phyloP scores from a whole-genome alignment of 345 rosid genomes.

The Eucalyptus viminalis region DNA sequence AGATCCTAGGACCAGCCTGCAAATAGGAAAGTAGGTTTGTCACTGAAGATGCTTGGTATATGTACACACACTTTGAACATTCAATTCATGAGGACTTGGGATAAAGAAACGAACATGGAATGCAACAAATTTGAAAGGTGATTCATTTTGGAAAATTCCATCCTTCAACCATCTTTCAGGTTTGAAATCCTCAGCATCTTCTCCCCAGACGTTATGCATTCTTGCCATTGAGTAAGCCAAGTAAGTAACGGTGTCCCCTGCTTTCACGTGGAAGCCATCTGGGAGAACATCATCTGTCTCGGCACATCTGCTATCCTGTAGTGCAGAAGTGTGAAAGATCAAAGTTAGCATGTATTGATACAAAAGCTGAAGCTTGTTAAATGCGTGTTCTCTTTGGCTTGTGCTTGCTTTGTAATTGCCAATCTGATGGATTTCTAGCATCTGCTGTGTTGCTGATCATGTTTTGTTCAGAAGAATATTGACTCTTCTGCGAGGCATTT shows the following conservation, averaged over 20 bases:
- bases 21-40: background rate
- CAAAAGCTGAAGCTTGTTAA: background rate
- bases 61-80: background rate
- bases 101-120: constrained; percentile 27
- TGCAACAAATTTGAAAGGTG: constrained; percentile 60
- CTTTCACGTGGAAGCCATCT: constrained; percentile 42
- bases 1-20: constrained; percentile 83
- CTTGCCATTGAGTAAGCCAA: constrained; percentile 72
- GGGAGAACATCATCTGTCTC: constrained; percentile 59
- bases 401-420: background rate
- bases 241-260: constrained; percentile 48
- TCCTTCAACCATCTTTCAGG: constrained; percentile 77
- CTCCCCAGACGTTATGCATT: constrained; percentile 67
- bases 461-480: background rate
- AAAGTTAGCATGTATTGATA: background rate
- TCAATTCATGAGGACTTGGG: background rate
- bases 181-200: constrained; percentile 48
- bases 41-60: background rate
- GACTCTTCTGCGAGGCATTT: background rate
- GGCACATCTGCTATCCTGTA: constrained; percentile 50
- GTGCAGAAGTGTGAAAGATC: background rate
- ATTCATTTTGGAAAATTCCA: constrained; percentile 56
- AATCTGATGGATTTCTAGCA: background rate
- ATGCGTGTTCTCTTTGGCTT: background rate
- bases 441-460: background rate